Evolutionary conservation across 306 rosid genomes (phyloP).

Genomic region (Pyrus pyrifolia): DNA sequence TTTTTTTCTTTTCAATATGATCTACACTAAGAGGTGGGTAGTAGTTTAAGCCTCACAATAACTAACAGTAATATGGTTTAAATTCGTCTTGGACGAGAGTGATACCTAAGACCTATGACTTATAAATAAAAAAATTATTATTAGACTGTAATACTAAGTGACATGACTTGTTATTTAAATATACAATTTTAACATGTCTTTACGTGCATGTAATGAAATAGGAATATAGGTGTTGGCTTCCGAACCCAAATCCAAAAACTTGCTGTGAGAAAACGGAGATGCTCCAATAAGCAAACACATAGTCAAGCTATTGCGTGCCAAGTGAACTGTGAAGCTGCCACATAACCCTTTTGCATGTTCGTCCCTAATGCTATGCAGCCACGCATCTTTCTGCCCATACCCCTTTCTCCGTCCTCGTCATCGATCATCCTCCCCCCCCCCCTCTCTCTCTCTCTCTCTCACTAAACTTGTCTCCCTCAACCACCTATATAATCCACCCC

Average conservation of each 20-base stretch:
- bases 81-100: accelerated
- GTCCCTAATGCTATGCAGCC: conserved; percentile 58
- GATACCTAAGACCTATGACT: accelerated
- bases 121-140: too few relatives aligned
- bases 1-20: too few relatives aligned
- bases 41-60: too few relatives aligned
- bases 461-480: not conserved
- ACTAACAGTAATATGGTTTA: too few relatives aligned
- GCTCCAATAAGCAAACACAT: not conserved
- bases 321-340: conserved; percentile 42
- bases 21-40: too few relatives aligned
- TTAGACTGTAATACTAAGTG: too few relatives aligned
- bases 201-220: too few relatives aligned
- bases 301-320: conserved; percentile 8
- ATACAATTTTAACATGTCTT: too few relatives aligned
- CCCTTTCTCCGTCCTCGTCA: conserved; percentile 30
- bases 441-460: not conserved
- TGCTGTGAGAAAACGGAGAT: not conserved
- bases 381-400: conserved; percentile 42
- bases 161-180: too few relatives aligned
- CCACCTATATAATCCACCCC: conserved; percentile 34
- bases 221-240: too few relatives aligned
- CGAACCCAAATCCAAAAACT: too few relatives aligned
- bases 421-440: not conserved
- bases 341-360: conserved; percentile 74